Evolutionary conservation across 1,284 basidiomycete genomes (phyloP).

Genomic region (Leccinum griseonigrum): DNA sequence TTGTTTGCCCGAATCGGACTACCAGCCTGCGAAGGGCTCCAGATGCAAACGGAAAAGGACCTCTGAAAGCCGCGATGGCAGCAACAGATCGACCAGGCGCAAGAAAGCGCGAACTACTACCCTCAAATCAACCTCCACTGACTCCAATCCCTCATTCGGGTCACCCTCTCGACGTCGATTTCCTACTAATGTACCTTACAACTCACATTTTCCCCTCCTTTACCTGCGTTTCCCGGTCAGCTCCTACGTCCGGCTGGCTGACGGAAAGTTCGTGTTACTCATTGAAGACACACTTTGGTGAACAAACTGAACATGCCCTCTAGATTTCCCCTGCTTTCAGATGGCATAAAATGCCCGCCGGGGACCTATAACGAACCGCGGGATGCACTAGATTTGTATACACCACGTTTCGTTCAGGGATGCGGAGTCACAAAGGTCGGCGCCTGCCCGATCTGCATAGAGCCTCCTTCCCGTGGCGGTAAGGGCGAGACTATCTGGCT

Average conservation of each 20-base stretch:
- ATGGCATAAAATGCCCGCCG: slow-evolving; percentile 40
- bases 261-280: slow-evolving; percentile 29
- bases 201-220: slow-evolving; percentile 50
- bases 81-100: slow-evolving; percentile 9
- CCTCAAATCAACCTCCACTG: background rate
- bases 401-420: slow-evolving; percentile 74
- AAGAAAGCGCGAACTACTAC: slow-evolving; percentile 11
- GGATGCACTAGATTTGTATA: slow-evolving; percentile 64
- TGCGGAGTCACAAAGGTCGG: slow-evolving; percentile 68
- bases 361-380: slow-evolving; percentile 59
- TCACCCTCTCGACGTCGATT: slow-evolving; percentile 41
- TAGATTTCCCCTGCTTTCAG: slow-evolving; percentile 35
- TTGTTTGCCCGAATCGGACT: slow-evolving; percentile 4
- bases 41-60: slow-evolving; percentile 21
- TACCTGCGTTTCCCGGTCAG: slow-evolving; percentile 66
- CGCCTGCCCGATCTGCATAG: slow-evolving; percentile 74
- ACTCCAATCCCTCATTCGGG: slow-evolving; percentile 1
- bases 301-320: background rate
- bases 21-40: slow-evolving; percentile 20
- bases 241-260: slow-evolving; percentile 42
- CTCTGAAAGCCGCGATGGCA: slow-evolving; percentile 8
- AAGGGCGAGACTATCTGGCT: slow-evolving; percentile 65
- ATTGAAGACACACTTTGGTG: background rate
- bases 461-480: slow-evolving; percentile 59
- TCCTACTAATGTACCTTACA: slow-evolving; percentile 44